A percentile compares a stretch with the other conserved stretches of the same genome.
These are phyloP conservation scores for Colletotrichum eremochloae DNA, from an alignment of 2,329 filamentous ascomycete species.

Conservation along the genomic window DNA sequence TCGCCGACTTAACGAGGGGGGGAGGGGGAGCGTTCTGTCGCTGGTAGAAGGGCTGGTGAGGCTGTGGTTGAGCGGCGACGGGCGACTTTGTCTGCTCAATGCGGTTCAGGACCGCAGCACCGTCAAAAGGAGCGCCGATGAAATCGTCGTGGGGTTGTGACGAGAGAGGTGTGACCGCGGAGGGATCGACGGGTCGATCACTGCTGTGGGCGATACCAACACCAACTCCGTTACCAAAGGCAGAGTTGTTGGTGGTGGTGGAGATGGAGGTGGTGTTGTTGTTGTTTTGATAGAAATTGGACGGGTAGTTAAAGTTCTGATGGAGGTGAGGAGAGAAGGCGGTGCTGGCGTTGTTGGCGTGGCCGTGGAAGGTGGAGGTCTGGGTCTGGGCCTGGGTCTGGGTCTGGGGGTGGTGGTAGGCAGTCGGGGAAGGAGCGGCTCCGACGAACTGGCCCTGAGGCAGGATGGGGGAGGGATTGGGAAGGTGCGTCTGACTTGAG, in stretches of 20 bases:
- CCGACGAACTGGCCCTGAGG: conserved; percentile 60
- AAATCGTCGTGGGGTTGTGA: conserved; percentile 66
- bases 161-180: conserved; percentile 53
- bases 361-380: conserved; percentile 46
- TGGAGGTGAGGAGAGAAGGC: conserved; percentile 74
- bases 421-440: conserved; percentile 39
- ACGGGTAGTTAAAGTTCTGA: conserved; percentile 32
- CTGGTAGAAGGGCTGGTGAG: conserved; percentile 47
- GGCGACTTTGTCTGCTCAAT: conserved; percentile 66
- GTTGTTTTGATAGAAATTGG: conserved; percentile 33
- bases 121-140: conserved; percentile 76
- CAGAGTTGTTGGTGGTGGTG: conserved; percentile 43
- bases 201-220: conserved; percentile 37
- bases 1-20: conserved; percentile 62
- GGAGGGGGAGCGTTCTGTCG: conserved; percentile 48
- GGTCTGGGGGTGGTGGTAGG: conserved; percentile 46
- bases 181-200: conserved; percentile 52
- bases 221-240: conserved; percentile 45
- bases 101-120: conserved; percentile 71
- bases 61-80: conserved; percentile 41
- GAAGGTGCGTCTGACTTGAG: conserved; percentile 52
- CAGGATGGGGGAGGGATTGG: conserved; percentile 62
- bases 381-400: conserved; percentile 37
- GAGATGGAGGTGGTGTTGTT: conserved; percentile 42
- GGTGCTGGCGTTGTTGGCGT: conserved; percentile 86